Base-by-base conservation (phyloP, 768 basidiomycete genomes). In the Phylloporus scabripes region DNA sequence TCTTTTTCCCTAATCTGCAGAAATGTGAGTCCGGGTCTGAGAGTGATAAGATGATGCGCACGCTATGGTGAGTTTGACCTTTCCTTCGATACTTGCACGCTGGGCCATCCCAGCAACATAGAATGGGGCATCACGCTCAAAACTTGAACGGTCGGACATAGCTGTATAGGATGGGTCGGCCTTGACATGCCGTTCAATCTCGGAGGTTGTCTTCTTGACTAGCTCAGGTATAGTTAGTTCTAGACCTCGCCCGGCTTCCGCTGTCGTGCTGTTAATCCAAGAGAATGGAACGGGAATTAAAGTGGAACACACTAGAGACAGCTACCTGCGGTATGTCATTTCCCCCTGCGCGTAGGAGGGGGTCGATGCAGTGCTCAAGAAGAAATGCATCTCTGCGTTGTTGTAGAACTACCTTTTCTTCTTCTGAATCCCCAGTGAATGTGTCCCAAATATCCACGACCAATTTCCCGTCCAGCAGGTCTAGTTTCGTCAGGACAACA, bases 401-500 rank as follows among this genome's bases (percentile, higher is more conserved):
- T 37, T 28, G 8, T 18, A 37, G 4, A 5, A n/a, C 14, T 10
- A 1, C 4, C 14, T 4, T 20, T 15, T 14, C 46, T 15, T 46
- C 28, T 15, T 23, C 37, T 5, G 11, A 2, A 29, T 9, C n/a
- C 17, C 14, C 7, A 9, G 14, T 4, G 2, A 12, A 36, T 5
- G 17, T 12, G 17, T 8, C 23, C 12, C n/a, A 24, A 23, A 14
- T 4, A 1, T 42, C 40, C 24, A 23, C 0, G 14, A 2, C 3
- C 12, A 23, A 14, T 8, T 10, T 2, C 20, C 17, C 33, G 20
- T 34, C 32, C 10, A 38, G 21, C 9, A 49, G 15, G 36, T 49
- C 48, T 2, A 43, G 26, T n/a, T 37, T 49, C n/a, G 42, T 49
- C 26, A 49, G 26, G 1, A 49, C 48, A 14, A 42, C 34, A 17